phyloP scores from a whole-genome alignment of 2,329 filamentous ascomycete species.

The Curvularia spicifera region DNA sequence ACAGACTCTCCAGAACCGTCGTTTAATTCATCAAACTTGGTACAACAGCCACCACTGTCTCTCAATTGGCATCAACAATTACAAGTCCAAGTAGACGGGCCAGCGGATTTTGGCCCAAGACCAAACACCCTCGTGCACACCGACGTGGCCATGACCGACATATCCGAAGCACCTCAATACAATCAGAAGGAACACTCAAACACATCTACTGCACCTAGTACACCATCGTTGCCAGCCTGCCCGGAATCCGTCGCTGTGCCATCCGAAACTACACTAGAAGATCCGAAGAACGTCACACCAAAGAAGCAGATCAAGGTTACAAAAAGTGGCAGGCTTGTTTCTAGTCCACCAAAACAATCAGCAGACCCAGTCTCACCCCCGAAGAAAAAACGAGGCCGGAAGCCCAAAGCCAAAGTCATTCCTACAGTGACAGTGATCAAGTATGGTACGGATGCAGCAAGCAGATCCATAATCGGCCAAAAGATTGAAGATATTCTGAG shows the following conservation, averaged over 20 bases:
- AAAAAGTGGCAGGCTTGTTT: constrained; percentile 55
- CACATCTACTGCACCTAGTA: constrained; percentile 1
- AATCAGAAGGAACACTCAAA: background rate
- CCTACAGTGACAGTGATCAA: constrained; percentile 60
- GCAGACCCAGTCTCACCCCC: constrained; percentile 41
- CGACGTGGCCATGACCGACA: constrained; percentile 5
- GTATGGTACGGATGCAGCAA: constrained; percentile 62
- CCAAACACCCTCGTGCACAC: background rate
- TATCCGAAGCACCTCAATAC: background rate
- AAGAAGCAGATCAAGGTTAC: constrained; percentile 51
- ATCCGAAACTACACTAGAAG: background rate
- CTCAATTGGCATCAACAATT: constrained; percentile 42
- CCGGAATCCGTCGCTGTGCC: background rate
- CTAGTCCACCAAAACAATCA: constrained; percentile 43
- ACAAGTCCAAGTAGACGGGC: constrained; percentile 28
- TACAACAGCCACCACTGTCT: constrained; percentile 3
- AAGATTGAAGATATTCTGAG: constrained; percentile 69
- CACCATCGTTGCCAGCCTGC: background rate
- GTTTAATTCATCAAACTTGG: background rate
- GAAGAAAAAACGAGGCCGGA: constrained; percentile 53
- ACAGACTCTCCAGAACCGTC: constrained; percentile 39
- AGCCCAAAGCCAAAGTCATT: constrained; percentile 32
- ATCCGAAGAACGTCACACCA: constrained; percentile 24
- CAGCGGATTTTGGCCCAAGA: background rate
- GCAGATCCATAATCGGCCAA: constrained; percentile 60